Conservation (phyloP, 1,139 yeast species). For the Suhomyces choctaworum region DNA sequence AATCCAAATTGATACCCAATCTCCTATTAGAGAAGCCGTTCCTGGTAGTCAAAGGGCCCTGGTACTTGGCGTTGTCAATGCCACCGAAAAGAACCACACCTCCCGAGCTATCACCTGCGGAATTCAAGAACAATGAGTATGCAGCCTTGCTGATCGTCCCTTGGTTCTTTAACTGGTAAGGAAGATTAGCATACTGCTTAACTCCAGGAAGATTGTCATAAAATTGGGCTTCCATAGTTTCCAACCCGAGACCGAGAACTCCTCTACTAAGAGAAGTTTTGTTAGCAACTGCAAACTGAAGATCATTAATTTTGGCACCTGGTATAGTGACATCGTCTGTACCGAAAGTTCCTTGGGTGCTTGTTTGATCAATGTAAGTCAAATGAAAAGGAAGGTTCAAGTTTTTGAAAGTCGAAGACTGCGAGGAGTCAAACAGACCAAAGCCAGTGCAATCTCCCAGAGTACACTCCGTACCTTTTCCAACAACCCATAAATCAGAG, state of each 20-base stretch:
- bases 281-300: conserved; percentile 23
- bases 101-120: conserved; percentile 14
- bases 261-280: conserved; percentile 16
- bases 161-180: conserved; percentile 21
- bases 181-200: conserved; percentile 21
- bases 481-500: conserved; percentile 25
- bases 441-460: conserved; percentile 9
- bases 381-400: conserved; percentile 12
- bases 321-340: conserved; percentile 18
- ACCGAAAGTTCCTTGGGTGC: conserved; percentile 20
- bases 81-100: conserved; percentile 25
- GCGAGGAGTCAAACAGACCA: conserved; percentile 14
- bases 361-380: conserved; percentile 18
- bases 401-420: conserved; percentile 11
- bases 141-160: conserved; percentile 22
- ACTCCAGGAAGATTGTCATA: not conserved
- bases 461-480: conserved; percentile 24
- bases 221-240: not conserved
- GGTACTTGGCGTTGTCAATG: conserved; percentile 20
- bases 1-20: conserved; percentile 3
- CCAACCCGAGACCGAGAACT: conserved; percentile 43
- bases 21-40: not conserved
- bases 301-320: conserved; percentile 14
- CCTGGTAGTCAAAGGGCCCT: conserved; percentile 18
- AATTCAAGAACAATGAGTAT: conserved; percentile 25